These are phyloP conservation scores for Acanthamoeba quina DNA, from an alignment of 208 protist genomes.

Conservation along the genomic window DNA sequence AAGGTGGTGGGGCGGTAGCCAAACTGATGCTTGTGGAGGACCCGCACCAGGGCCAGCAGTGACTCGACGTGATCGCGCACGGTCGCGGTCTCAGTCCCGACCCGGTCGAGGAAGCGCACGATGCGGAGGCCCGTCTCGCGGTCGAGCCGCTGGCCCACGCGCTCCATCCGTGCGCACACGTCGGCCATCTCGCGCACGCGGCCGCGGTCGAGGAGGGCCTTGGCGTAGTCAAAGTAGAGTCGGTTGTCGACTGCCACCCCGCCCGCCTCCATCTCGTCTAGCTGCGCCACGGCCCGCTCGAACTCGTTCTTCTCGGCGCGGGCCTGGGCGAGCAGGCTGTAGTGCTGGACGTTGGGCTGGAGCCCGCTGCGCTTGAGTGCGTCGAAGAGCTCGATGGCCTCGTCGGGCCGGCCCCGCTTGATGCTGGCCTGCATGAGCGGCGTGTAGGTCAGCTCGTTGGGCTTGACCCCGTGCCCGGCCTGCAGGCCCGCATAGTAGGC, in stretches of 20 bases:
- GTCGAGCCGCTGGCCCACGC: neutral
- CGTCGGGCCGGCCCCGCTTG: neutral
- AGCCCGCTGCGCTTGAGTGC: neutral
- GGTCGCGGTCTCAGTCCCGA: neutral
- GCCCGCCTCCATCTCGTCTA: neutral
- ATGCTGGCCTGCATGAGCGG: neutral
- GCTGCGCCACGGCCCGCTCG: neutral
- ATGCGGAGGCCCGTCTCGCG: neutral
- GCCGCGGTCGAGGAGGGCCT: neutral
- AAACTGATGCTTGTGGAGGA: neutral
- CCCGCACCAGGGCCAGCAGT: neutral
- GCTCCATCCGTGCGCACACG: conserved; percentile 15
- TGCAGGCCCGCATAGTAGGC: neutral
- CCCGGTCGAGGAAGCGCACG: neutral
- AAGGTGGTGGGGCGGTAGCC: neutral
- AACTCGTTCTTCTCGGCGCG: neutral
- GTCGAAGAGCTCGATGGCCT: conserved; percentile 4
- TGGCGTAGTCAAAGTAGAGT: neutral
- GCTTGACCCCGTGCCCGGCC: neutral
- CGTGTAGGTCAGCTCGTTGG: neutral
- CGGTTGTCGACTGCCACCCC: neutral
- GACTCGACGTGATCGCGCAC: neutral
- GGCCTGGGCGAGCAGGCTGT: neutral
- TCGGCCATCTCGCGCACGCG: neutral
- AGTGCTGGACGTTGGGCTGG: neutral